Percentiles rank a stretch among this genome's conserved stretches.
Evolutionary conservation across 306 rosid species (phyloP).

Genomic region (Castanea sativa): DNA sequence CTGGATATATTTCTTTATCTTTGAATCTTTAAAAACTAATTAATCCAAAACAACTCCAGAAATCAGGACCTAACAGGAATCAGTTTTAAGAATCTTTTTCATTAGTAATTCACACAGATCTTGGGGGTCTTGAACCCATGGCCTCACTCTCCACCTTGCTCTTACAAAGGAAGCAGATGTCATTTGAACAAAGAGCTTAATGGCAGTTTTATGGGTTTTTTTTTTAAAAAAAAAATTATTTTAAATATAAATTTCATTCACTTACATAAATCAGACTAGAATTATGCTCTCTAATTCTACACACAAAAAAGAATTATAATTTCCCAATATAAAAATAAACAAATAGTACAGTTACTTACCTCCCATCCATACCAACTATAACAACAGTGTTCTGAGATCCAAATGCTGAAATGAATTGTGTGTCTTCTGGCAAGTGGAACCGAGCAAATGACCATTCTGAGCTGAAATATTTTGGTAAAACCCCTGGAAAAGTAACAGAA

Average conservation of each 20-base stretch:
- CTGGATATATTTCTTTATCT: neutral
- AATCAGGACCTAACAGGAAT: neutral
- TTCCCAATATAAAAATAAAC: neutral
- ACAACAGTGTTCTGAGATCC: conserved; percentile 74
- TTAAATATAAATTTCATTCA: neutral
- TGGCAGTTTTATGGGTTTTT: no score
- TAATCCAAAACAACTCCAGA: neutral
- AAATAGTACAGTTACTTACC: conserved; percentile 38
- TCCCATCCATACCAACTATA: conserved; percentile 85
- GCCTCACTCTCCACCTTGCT: no score
- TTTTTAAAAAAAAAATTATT: no score
- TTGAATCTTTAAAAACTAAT: neutral
- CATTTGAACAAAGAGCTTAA: no score
- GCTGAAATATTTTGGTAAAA: conserved; percentile 94
- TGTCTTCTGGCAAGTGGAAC: conserved; percentile 73
- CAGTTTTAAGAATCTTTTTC: neutral
- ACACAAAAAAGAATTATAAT: neutral
- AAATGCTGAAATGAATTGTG: conserved; percentile 76
- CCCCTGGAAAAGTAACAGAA: conserved; percentile 45
- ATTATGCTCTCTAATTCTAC: neutral
- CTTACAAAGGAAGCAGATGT: no score
- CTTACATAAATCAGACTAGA: neutral
- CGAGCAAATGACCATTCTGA: conserved; percentile 98
- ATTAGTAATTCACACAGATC: no score
- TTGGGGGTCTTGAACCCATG: no score